Evolutionary conservation across 106 monocot species (phyloP).

Genomic region (Xerophyta viscosa): DNA sequence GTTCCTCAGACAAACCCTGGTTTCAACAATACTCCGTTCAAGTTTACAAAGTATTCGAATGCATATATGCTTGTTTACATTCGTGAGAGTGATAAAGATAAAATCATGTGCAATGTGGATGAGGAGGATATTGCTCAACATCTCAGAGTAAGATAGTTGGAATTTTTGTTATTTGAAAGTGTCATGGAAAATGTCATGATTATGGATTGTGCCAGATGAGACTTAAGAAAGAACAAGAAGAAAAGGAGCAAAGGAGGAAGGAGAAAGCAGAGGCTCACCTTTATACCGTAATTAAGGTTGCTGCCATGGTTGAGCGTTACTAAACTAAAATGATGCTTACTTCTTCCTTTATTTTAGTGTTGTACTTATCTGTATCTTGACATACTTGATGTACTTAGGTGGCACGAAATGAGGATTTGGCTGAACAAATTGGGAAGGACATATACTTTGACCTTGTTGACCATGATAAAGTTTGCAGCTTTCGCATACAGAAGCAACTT

Average conservation of each 20-base stretch:
- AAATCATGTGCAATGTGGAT: conserved; percentile 95
- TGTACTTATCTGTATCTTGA: background rate
- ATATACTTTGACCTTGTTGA: conserved; percentile 98
- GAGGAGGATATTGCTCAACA: conserved; percentile 99
- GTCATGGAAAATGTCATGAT: background rate
- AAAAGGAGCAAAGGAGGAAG: conserved; percentile 97
- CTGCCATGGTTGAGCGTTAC: background rate
- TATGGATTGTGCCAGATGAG: conserved; percentile 44
- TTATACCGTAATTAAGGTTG: conserved; percentile 92
- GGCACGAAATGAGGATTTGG: conserved; percentile 79
- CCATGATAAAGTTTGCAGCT: conserved; percentile 91
- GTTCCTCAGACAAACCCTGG: conserved; percentile 91
- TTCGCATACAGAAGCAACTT: conserved; percentile 86
- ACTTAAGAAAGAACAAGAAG: conserved; percentile 97
- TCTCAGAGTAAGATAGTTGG: conserved; percentile 48
- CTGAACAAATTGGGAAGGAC: conserved; percentile 78
- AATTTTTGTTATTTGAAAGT: background rate
- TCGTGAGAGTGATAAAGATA: conserved; percentile 97
- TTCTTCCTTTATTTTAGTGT: background rate
- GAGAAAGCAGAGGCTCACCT: conserved; percentile 98
- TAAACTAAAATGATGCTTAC: background rate
- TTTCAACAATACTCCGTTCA: conserved; percentile 91
- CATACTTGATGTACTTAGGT: conserved; percentile 40
- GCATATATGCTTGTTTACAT: conserved; percentile 99
- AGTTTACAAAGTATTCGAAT: conserved; percentile 99